Base-by-base conservation (phyloP, 2,329 filamentous ascomycete species). In the Neofusicoccum laricinum region DNA sequence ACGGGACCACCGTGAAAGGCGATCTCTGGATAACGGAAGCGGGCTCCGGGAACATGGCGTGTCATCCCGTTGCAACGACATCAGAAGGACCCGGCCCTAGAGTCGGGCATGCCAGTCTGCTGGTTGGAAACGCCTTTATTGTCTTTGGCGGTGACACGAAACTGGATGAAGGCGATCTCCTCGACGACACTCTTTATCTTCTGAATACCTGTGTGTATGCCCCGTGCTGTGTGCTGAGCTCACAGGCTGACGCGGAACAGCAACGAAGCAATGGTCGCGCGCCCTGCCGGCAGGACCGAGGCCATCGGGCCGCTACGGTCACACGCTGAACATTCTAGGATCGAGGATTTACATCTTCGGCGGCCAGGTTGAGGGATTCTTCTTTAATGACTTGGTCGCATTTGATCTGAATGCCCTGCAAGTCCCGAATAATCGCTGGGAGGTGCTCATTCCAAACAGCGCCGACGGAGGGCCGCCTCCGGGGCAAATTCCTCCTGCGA, bases 81-180 rank as follows among this genome's bases (percentile, higher is more conserved):
- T 91, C 93, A 19, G 95, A 99, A 77, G 95, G 95, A 0, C 96
- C 95, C 1, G 93, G 95, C 3, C 95, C 96, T 1, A 87, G 95
- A 80, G 95, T 99, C 61, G 95, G 95, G 3, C 95, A 99, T 79
- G 86, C 94, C 19, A 96, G 93, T 81, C 82, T 99, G 72, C 84
- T 99, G 15, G 95, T 99, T 62, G 96, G 96, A 65, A 99, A 99
- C 78, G 95, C 95, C 0, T 99, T 98, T 76, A 99, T 99, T 70
- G 95, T 99, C 12, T 99, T 98, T 74, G 96, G 95, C 57, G 95
- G 95, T 74, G 96, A 99, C 77, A 99, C 95, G 59, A 99, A 99
- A 78, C 90, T 97, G 75, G 93, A 97, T 63, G 95, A 98, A 73
- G 87, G 88, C 36, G 95, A 99, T 77, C 84, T 91, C 55, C 81